Percentiles rank a stretch among this genome's conserved stretches.
Evolutionary conservation across 2,329 filamentous ascomycete species (phyloP).

Genomic region (Venturia asperata): DNA sequence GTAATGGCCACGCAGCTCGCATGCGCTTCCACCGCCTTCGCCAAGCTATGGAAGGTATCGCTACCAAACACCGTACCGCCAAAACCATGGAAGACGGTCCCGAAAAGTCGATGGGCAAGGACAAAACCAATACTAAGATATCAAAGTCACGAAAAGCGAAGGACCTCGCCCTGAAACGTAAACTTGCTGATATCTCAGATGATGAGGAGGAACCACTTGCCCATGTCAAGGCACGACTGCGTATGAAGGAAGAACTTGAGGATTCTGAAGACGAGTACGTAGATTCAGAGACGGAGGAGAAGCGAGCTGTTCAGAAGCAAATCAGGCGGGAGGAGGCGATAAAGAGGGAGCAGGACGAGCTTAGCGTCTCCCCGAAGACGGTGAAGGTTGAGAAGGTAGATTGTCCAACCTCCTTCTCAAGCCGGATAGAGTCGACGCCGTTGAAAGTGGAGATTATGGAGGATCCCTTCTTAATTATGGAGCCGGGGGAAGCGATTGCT

Average conservation of each 20-base stretch:
- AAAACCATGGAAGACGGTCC: neutral
- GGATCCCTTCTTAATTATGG: neutral
- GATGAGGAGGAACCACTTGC: constrained; percentile 12
- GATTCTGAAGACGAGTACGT: constrained; percentile 7
- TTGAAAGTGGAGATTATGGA: neutral
- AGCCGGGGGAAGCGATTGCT: neutral
- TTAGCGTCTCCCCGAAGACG: neutral
- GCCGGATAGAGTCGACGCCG: neutral
- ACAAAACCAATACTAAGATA: neutral
- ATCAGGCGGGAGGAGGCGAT: neutral
- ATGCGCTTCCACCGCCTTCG: constrained; percentile 52
- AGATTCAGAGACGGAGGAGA: constrained; percentile 1
- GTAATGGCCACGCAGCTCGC: constrained; percentile 50
- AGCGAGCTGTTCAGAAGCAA: neutral
- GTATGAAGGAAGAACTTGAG: constrained; percentile 11
- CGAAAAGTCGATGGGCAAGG: neutral
- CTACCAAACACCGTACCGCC: neutral
- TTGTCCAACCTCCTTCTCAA: neutral
- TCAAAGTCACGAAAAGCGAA: neutral
- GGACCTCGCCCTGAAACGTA: neutral
- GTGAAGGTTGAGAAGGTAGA: neutral
- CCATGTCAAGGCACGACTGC: constrained; percentile 1
- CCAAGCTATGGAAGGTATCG: constrained; percentile 36
- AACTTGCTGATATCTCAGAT: neutral
- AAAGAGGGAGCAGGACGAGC: neutral